A percentile compares a stretch with the other conserved stretches of the same genome.
These are phyloP conservation scores for Mrakia hoshinonis DNA, from an alignment of 768 basidiomycete species.

Conservation along the genomic window DNA sequence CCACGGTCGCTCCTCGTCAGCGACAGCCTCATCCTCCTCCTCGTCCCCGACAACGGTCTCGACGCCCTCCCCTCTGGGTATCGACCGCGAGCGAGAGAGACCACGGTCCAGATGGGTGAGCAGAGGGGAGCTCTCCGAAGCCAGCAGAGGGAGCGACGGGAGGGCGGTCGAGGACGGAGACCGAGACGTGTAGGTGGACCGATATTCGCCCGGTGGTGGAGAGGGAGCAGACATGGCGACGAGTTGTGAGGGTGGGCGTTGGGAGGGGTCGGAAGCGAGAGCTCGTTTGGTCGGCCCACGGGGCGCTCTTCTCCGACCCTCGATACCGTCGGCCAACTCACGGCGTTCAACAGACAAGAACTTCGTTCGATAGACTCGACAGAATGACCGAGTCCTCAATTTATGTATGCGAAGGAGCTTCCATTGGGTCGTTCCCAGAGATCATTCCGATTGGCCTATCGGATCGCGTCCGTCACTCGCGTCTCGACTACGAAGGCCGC, in stretches of 20 bases:
- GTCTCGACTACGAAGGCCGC: no score
- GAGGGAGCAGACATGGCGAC: background rate
- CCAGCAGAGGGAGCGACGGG: background rate
- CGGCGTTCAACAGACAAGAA: no score
- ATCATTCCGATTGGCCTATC: no score
- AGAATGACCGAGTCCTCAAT: no score
- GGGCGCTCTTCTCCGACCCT: no score
- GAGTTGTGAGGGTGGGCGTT: background rate
- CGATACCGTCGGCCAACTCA: no score
- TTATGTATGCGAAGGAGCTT: no score
- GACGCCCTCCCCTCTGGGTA: background rate
- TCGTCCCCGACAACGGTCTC: background rate
- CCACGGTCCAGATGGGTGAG: constrained; percentile 10
- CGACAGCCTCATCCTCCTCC: background rate
- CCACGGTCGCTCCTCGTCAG: background rate
- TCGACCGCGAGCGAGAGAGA: constrained; percentile 13
- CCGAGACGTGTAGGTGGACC: background rate
- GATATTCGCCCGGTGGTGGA: background rate
- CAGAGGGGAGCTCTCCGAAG: constrained; percentile 5
- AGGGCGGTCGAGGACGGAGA: background rate
- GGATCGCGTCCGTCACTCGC: no score
- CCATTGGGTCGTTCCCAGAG: no score
- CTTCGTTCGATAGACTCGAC: no score
- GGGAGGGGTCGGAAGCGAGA: background rate
- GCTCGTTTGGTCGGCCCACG: background rate